These are phyloP conservation scores for Rosa rugosa DNA, from an alignment of 306 rosid species.

Conservation along the genomic window DNA sequence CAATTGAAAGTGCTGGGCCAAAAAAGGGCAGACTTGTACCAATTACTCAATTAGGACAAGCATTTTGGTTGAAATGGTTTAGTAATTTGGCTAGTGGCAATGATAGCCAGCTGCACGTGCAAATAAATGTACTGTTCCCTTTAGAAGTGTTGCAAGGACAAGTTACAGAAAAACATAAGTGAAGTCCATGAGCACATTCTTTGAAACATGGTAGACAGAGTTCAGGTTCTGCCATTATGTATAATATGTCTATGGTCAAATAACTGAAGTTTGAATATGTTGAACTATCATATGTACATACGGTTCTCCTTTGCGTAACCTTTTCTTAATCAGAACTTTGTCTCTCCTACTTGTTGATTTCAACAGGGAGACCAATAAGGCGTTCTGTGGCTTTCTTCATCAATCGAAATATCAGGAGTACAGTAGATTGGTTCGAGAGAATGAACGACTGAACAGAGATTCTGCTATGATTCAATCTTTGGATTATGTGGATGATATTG, in stretches of 20 bases:
- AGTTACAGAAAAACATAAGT: background rate
- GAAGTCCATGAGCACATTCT: background rate
- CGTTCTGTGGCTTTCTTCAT: conserved; percentile 79
- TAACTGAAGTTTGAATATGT: background rate
- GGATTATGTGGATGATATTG: conserved; percentile 40
- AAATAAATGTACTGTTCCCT: background rate
- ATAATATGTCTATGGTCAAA: background rate
- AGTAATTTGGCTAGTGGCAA: background rate
- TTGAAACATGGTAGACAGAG: background rate
- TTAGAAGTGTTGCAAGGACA: background rate
- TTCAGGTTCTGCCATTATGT: background rate
- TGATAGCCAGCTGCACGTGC: background rate
- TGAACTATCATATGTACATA: background rate
- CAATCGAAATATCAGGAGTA: conserved; percentile 42
- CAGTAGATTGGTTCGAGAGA: conserved; percentile 39
- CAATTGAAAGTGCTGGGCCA: background rate
- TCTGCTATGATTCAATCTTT: conserved; percentile 30
- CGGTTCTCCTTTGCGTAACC: background rate
- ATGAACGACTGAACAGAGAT: conserved; percentile 27
- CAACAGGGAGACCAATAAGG: conserved; percentile 84
- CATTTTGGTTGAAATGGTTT: background rate
- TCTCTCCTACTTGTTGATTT: conserved; percentile 33
- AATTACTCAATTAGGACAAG: background rate
- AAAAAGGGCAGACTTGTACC: background rate
- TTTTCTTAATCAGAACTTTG: conserved; percentile 13